Base-by-base conservation (phyloP, 2,329 filamentous ascomycete genomes). In the Sphaerostilbella broomeana region DNA sequence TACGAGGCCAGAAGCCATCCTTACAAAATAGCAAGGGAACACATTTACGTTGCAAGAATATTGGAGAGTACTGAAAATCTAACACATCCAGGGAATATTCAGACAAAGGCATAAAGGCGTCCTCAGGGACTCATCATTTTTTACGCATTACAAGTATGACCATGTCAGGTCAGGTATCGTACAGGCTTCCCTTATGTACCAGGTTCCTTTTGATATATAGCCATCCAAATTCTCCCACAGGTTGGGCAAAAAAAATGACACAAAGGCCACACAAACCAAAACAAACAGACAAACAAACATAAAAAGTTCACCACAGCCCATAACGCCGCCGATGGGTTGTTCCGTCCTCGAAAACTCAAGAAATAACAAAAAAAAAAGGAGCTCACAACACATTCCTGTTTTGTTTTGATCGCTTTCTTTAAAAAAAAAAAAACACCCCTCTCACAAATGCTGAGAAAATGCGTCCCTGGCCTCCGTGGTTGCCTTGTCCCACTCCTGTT, bases 401-500 rank as follows among this genome's bases (percentile, higher is more conserved):
- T 35, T 24, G 32, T 11, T 18, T 31, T 24, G 18, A 15, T 32
- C 16, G 17, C 25, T 28, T 21, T 40, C 24, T 27, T 26, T 13
- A 15, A 6, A 22, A 4, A 8, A 21, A 19, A n/a, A n/a, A n/a
- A n/a, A n/a, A n/a, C n/a, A n/a, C n/a, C n/a, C 6, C 20, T 43
- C 33, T 54, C 33, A 55, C 40, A 46, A 57, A 55, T 50, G 58
- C 44, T 56, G 53, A 34, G 54, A 48, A 56, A 68, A 68, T 49
- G 67, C 67, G 43, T 63, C 59, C 42, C 56, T 62, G 19, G 67
- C 66, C 43, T 67, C 64, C 39, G 51, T 58, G 29, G 62, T 64
- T 22, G 64, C 68, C 49, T 62, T 61, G 25, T 65, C 58, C 50
- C 60, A 62, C 38, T 69, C 62, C 33, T 52, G 49, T 32, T 52